Conservation (phyloP, 495 filamentous ascomycete species). For the Aspergillus cristatus region DNA sequence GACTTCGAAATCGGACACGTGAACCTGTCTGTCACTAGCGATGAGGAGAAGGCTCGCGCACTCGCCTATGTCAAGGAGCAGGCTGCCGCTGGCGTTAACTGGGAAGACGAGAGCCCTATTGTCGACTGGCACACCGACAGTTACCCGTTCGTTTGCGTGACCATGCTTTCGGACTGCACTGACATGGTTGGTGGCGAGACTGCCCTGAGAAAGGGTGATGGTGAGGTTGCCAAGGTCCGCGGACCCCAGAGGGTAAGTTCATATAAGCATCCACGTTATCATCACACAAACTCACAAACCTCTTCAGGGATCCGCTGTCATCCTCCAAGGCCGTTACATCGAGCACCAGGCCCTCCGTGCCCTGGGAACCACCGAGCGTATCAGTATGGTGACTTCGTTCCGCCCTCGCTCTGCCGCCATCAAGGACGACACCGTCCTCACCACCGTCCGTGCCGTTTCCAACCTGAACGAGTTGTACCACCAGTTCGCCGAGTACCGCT, state of each 20-base stretch:
- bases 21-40: conserved; percentile 55
- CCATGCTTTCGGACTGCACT: conserved; percentile 64
- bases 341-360: conserved; percentile 59
- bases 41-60: conserved; percentile 43
- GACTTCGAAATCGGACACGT: conserved; percentile 68
- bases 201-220: conserved; percentile 49
- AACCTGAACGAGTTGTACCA: conserved; percentile 60
- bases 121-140: conserved; percentile 68
- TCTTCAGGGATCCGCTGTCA: conserved; percentile 52
- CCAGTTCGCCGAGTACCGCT: conserved; percentile 60
- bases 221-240: conserved; percentile 58
- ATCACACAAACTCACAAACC: conserved; percentile 1
- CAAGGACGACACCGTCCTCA: conserved; percentile 58
- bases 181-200: conserved; percentile 68
- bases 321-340: conserved; percentile 66
- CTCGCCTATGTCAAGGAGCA: conserved; percentile 30
- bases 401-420: conserved; percentile 48
- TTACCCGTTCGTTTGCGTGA: conserved; percentile 69
- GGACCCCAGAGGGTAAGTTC: conserved; percentile 53
- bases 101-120: conserved; percentile 55
- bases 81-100: conserved; percentile 39
- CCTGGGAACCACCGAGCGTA: conserved; percentile 54
- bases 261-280: background rate
- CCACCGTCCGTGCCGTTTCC: conserved; percentile 56
- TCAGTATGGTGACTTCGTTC: conserved; percentile 68